phyloP scores from a whole-genome alignment of 352 stramenopile species.

The Aphanomyces cochlioides region DNA sequence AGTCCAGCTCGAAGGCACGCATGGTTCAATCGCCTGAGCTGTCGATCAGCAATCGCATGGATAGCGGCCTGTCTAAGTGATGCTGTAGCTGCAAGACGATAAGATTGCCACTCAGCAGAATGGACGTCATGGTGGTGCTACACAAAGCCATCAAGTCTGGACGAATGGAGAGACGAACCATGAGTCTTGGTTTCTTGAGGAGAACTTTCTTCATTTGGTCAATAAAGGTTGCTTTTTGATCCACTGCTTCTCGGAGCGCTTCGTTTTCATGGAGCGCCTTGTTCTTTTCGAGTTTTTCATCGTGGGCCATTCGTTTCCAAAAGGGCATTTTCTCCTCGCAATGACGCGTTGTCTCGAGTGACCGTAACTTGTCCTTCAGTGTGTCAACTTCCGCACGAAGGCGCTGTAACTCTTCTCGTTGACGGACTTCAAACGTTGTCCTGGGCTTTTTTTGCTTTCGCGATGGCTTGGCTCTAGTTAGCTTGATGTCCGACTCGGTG shows the following conservation, averaged over 20 bases:
- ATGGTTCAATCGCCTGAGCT: not conserved
- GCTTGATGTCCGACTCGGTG: too few species aligned
- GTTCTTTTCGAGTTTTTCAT: not conserved
- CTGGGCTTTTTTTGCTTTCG: not conserved
- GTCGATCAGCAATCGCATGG: conserved; percentile 16
- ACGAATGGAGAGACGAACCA: not conserved
- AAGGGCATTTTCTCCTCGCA: not conserved
- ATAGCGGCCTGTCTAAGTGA: not conserved
- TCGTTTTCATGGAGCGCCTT: conserved; percentile 14
- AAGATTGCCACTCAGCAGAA: not conserved
- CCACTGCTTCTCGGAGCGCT: not conserved
- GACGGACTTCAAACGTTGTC: conserved; percentile 10
- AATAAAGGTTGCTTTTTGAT: conserved; percentile 10
- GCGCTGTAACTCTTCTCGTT: conserved; percentile 3
- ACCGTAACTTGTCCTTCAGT: not conserved
- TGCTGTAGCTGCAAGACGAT: not conserved
- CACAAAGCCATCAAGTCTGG: not conserved
- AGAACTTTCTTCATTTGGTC: conserved; percentile 13
- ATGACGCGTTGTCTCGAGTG: too few species aligned
- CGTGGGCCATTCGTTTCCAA: not conserved
- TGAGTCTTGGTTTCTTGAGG: conserved; percentile 10
- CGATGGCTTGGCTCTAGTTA: too few species aligned
- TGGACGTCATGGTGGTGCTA: not conserved
- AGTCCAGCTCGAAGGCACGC: not conserved
- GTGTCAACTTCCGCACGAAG: conserved; percentile 11